Base-by-base conservation (phyloP, 1,284 basidiomycete genomes). In the Erythrobasidium hasegawianum region DNA sequence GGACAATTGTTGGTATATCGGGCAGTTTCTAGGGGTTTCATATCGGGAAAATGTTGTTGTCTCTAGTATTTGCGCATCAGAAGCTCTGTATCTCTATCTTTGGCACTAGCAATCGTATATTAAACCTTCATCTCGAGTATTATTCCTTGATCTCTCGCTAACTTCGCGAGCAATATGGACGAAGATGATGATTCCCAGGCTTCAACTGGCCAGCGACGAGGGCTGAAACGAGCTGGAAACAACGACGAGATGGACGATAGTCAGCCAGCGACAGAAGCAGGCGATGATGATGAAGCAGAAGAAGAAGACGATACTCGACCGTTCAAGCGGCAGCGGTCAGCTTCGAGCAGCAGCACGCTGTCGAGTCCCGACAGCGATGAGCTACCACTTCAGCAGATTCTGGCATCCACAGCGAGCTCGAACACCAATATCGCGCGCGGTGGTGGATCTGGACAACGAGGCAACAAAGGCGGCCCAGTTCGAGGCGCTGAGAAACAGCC, bases 321-420 rank as follows among this genome's bases (percentile, higher is more conserved):
- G 26, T 16, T 16, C n/a, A 53, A 53, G 20, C 50, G 50, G 9
- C 18, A 24, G 22, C 22, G 26, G 50, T 16, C 50, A 53, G 50
- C 50, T 24, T 22, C 18, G 26, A 24, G 22, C 22, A 53, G 45
- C 45, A 18, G 22, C 22, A 53, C 50, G 3, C 26, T 53, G 9
- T 53, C 50, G 50, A 53, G 50, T 27, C 18, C 50, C n/a, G 50
- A 53, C 50, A 53, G 50, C 26, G 50, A 53, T 16, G 50, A 53
- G 50, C 18, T 53, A 20, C 50, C 50, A 16, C 50, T 53, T n/a
- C 50, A 53, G 50, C 22, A 53, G 50, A 29, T 53, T n/a, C 50
- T 53, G 50, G 50, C 50, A 33, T 33, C 33, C 4, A 33, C 22
- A 16, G 18, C 16, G 18, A 53, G 50, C 50, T 16, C n/a, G 20